Evolutionary conservation across 257 asterid genomes (phyloP), one percentile per base, ranked within the genome.

Genomic region (Solanum commersonii): DNA sequence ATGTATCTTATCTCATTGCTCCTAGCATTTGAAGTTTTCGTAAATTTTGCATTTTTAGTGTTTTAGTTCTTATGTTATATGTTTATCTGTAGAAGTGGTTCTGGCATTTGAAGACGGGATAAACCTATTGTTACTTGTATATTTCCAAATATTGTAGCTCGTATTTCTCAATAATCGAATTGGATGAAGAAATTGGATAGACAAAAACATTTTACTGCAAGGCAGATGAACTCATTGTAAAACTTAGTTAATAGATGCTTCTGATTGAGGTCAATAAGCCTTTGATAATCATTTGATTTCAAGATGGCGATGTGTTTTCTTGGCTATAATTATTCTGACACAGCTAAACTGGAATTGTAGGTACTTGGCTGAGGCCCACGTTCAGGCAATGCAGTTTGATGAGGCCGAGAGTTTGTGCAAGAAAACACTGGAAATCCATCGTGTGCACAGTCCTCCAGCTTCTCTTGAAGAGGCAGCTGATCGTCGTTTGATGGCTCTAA

Each of bases 401-500:
- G 99, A 96, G 65, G 99, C 99, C 5, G 98, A 96, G 83, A 90
- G 76, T 87, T 89, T 97, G 89, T 96, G 96, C 93, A 94, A 93
- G 92, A 95, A 89, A 91, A 97, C 99, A 73, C 97, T 97, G 46
- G 99, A 97, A 92, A 97, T 97, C 89, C 99, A 97, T 92, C 93
- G 98, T 4, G 96, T 94, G 84, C 99, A 97, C 90, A 96, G 99
- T 88, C 98, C 99, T 31, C 99, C 99, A 6, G 99, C 99, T 25
- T 96, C 99, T 89, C 99, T 97, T 12, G 99, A 97, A 91, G 99
- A 97, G 93, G 99, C 98, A 87, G 98, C 98, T 70, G 99, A 97
- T 88, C 98, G 99, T 67, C 93, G 99, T 44, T 90, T 97, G 88
- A 97, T 96, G 99, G 99, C 99, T 84, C 98, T 97, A 82, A 95